Base-by-base conservation (phyloP, 139 green algal species). In the Coccomyxa sp. region DNA sequence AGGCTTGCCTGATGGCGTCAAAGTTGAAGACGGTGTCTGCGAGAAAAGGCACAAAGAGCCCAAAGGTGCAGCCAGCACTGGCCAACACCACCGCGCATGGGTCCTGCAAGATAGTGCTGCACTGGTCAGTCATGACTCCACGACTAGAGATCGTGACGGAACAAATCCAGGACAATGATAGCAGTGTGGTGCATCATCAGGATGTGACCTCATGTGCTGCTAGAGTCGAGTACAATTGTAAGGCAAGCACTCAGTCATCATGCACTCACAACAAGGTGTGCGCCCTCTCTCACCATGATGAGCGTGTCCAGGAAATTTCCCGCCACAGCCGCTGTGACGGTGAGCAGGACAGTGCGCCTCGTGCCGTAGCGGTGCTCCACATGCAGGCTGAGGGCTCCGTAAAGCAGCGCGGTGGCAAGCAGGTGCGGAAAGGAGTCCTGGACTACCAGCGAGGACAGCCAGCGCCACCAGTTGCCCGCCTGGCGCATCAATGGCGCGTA, bases 331-430 rank as follows among this genome's bases (percentile, higher is more conserved):
- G 72, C 55, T 7, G 79, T 70, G 37, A 78, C 12, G 16, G 55
- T n/a, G 24, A 82, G 34, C 24, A 79, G 44, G 14, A 39, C 8
- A 37, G 50, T 70, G 16, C 72, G 68, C 35, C 38, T 22, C 27
- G 78, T 82, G 39, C 78, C 78, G 55, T 76, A 82, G n/a, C 78
- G 70, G 16, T 55, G 16, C 38, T 82, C 78, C 72, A 79, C 37
- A 33, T 78, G 78, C 3, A 78, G 39, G 6, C 34, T 31, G 39
- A 82, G 16, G 22, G 31, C 55, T 36, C 35, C 38, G 55, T 79
- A 79, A 31, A 82, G 72, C 55, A 82, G 33, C 33, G 71, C 31
- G 39, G 41, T 82, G 78, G 58, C 71, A 6, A 24, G 72, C 18
- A 82, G 55, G 31, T 82, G 72, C 10, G 50, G 12, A 34, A 82